Conservation (phyloP, 1,284 basidiomycete species). For the Trametes versicolor region DNA sequence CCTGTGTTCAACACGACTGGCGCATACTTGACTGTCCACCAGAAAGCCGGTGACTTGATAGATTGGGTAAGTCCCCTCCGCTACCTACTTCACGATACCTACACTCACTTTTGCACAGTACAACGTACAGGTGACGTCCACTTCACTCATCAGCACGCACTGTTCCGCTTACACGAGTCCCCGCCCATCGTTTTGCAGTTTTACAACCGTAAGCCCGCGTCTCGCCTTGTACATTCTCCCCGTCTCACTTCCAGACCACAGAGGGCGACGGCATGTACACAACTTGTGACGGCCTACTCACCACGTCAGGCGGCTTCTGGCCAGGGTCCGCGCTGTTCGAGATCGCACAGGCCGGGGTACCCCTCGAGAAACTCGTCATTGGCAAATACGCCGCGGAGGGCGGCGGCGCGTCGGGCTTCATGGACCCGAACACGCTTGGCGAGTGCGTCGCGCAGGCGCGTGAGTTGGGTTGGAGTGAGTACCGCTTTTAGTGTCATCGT, state of each 20-base stretch:
- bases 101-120: slow-evolving; percentile 43
- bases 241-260: slow-evolving; percentile 32
- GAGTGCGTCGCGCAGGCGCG: slow-evolving; percentile 62
- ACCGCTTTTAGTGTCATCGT: not conserved
- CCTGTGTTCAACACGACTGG: slow-evolving; percentile 56
- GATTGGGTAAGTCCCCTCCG: slow-evolving; percentile 43
- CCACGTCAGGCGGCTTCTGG: slow-evolving; percentile 57
- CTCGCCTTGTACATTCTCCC: not conserved
- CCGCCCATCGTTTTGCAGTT: slow-evolving; percentile 52
- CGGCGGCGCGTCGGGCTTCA: slow-evolving; percentile 68
- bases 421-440: slow-evolving; percentile 59
- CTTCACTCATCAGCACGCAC: not conserved
- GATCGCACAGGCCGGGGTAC: slow-evolving; percentile 64
- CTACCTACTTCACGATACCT: not conserved
- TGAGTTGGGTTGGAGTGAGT: slow-evolving; percentile 65
- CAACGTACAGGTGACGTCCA: slow-evolving; percentile 51
- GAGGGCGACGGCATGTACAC: slow-evolving; percentile 66
- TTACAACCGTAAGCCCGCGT: slow-evolving; percentile 62
- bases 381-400: slow-evolving; percentile 65
- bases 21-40: slow-evolving; percentile 65
- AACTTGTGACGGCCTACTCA: slow-evolving; percentile 62
- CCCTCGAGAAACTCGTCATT: slow-evolving; percentile 60
- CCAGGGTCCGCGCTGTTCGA: slow-evolving; percentile 63
- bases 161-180: not conserved
- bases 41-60: slow-evolving; percentile 57